Evolutionary conservation across 352 stramenopile species (phyloP).

Genomic region (Phytophthora brassicae): DNA sequence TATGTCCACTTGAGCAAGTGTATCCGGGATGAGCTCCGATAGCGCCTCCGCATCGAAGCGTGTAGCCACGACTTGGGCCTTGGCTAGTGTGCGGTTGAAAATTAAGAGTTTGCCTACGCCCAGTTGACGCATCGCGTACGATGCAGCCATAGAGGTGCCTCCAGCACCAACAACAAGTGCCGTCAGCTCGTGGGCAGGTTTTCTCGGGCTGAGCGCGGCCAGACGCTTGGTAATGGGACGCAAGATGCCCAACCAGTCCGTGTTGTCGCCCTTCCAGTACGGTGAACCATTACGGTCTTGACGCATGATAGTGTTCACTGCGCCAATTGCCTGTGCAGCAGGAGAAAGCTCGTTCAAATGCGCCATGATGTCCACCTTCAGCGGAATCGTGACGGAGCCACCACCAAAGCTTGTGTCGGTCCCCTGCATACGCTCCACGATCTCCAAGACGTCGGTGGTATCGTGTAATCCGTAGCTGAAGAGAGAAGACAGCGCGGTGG

Average conservation of each 20-base stretch:
- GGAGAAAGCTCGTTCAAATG: constrained; percentile 93
- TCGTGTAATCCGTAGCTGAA: constrained; percentile 92
- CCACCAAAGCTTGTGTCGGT: constrained; percentile 85
- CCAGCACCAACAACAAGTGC: constrained; percentile 91
- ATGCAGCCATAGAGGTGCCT: constrained; percentile 94
- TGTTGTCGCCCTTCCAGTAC: constrained; percentile 95
- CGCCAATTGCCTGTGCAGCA: constrained; percentile 95
- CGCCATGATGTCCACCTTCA: constrained; percentile 95
- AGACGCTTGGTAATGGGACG: constrained; percentile 87
- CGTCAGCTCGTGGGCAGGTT: constrained; percentile 31
- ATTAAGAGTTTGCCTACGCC: constrained; percentile 88
- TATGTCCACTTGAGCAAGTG: constrained; percentile 72
- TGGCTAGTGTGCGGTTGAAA: constrained; percentile 95
- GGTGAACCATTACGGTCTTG: constrained; percentile 43
- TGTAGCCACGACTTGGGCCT: constrained; percentile 87
- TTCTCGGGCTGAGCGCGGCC: constrained; percentile 4
- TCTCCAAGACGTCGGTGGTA: constrained; percentile 45
- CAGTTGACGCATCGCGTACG: constrained; percentile 92
- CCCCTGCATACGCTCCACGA: constrained; percentile 49
- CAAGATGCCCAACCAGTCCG: constrained; percentile 98
- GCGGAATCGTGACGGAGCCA: constrained; percentile 97
- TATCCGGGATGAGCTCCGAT: constrained; percentile 48
- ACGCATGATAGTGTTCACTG: constrained; percentile 97
- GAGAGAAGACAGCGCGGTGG: constrained; percentile 67
- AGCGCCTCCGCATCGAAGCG: constrained; percentile 87